Evolutionary conservation across 768 basidiomycete genomes (phyloP), one percentile per base, ranked within the genome.

Genomic region (Lepiota subincarnata): DNA sequence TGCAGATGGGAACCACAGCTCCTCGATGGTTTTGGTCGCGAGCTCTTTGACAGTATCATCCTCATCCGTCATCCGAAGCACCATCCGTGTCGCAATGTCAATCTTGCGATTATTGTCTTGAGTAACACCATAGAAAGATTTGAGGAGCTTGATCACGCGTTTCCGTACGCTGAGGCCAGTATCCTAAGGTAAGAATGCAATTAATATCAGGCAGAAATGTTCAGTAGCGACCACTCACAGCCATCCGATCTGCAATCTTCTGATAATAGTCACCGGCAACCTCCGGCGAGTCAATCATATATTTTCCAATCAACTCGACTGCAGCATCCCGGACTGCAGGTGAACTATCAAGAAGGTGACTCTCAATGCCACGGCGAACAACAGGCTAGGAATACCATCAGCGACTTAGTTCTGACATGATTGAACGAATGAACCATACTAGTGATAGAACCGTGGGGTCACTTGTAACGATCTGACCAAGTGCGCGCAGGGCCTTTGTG

Each of bases 261-360:
- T 79, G 76, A 62, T 95, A 96, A 70, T 98, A 98, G 60, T 94
- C 84, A 3, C 81, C 81, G 0, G 90, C 92, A n/a, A 98, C 84
- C 51, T 86, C 84, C 0, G 92, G 91, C 0, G 87, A 85, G 56
- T 92, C 87, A 34, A 94, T 82, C 75, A 98, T 86, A 62, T 98
- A 96, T 71, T 93, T 96, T n/a, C 97, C 97, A 53, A 98, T 91
- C 53, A 99, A 73, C 64, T 98, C 97, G 12, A 99, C 91, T 4
- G 96, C 94, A 4, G 94, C 93, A 65, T 99, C 97, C 10, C 97
- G 89, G 6, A 99, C 97, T 14, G 90, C 89, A 0, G 97, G 87
- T 0, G 97, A 98, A 58, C 80, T 87, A 60, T 99, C 97, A 1
- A 89, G 74, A 12, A 99, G 78, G 63, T 97, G 92, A 34, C 83